These are phyloP conservation scores for Colletotrichum caudatum DNA, from an alignment of 2,329 filamentous ascomycete species.

Conservation along the genomic window DNA sequence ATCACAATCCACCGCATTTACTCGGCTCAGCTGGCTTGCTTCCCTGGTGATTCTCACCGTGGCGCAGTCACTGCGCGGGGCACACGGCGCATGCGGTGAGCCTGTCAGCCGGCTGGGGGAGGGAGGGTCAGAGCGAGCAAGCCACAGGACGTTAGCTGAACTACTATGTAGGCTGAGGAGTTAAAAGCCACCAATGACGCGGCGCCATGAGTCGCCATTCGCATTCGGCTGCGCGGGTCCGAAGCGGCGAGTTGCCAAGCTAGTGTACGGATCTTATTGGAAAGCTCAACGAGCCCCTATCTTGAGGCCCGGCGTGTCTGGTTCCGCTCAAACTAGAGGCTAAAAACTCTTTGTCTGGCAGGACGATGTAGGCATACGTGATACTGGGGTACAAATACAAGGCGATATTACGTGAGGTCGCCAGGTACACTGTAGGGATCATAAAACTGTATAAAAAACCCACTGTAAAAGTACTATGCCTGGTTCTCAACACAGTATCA, in stretches of 20 bases:
- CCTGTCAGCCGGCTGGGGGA: neutral
- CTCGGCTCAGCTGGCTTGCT: neutral
- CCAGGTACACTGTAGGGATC: too few species aligned
- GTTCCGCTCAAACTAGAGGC: neutral
- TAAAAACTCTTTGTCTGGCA: neutral
- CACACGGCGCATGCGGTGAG: neutral
- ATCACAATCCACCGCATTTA: constrained; percentile 3
- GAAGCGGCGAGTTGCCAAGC: neutral
- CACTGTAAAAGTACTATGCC: too few species aligned
- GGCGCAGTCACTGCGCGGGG: constrained; percentile 37
- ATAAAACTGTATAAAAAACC: too few species aligned
- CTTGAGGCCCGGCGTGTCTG: neutral
- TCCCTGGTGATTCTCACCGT: constrained; percentile 18
- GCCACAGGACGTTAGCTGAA: constrained; percentile 29
- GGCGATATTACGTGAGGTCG: too few species aligned
- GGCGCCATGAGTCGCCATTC: constrained; percentile 12
- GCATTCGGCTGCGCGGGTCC: constrained; percentile 22
- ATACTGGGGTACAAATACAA: too few species aligned
- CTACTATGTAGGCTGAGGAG: neutral
- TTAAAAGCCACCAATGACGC: constrained; percentile 29
- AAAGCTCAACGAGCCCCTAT: neutral
- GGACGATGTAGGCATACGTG: neutral
- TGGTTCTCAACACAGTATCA: too few species aligned
- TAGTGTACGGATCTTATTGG: neutral
- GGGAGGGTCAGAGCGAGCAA: too few species aligned